Evolutionary conservation across 192 early-diverging fungal genomes (phyloP), one percentile per base, ranked within the genome.

Genomic region (Entomortierella parvispora): DNA sequence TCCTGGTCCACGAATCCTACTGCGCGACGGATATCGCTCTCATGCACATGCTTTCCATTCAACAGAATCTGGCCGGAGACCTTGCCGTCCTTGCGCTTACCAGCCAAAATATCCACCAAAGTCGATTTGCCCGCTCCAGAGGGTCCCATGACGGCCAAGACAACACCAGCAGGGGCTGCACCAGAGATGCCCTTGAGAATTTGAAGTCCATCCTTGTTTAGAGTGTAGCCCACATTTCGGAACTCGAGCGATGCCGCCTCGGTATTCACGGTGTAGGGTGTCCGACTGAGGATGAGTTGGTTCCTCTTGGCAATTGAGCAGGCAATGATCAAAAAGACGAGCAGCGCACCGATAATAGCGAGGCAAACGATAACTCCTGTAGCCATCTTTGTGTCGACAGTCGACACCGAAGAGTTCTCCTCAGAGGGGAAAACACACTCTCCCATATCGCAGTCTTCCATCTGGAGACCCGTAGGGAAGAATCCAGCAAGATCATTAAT

Each of bases 61-160:
- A 96, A 88, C 51, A 89, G 81, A 20, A 96, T 90, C 47, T 90
- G 84, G 12, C 97, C 95, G 32, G 82, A 74, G 15, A 94, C 84
- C 2, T 58, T 81, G 48, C 91, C 89, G 22, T 87, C 80, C 62
- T 93, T 90, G 81, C 87, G 86, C 64, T 95, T 82, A 6, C 89
- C 83, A 0, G 96, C 95, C 32, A 98, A 80, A 59, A 98, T 95
- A 79, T 98, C 94, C 52, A 98, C 80, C 55, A 96, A 85, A 42
- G 91, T 95, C 18, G 96, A 94, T 66, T 98, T 98, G 20, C 97
- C 97, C 2, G 96, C 96, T 14, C 94, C 94, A 20, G 93, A 95
- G 15, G 91, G 92, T 3, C 95, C 96, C 87, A 98, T 92, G 49
- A 98, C 93, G n/a, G 95, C 96, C 86, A 96, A 88, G 17, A 98